Conservation (phyloP, 2,329 filamentous ascomycete species). For the Monosporascus sp. region DNA sequence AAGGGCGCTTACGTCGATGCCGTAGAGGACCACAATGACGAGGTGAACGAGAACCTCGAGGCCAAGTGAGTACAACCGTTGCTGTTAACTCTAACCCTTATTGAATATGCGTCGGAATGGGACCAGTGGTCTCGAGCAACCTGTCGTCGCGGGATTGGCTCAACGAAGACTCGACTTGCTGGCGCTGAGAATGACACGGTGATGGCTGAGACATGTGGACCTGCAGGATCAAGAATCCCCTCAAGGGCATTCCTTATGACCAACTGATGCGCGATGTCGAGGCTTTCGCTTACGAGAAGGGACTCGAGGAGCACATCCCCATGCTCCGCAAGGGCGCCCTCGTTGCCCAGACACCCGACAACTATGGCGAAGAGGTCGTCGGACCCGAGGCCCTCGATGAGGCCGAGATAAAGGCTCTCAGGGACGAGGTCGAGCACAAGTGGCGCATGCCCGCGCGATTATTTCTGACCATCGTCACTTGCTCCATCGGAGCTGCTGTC, state of each 20-base stretch:
- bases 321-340: conserved; percentile 65
- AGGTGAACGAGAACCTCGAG: conserved; percentile 34
- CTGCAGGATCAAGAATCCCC: conserved; percentile 39
- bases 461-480: conserved; percentile 62
- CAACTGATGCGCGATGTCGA: conserved; percentile 51
- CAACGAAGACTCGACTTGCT: not conserved
- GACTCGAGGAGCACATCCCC: conserved; percentile 50
- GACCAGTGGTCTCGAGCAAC: not conserved
- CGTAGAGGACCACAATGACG: conserved; percentile 24
- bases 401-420: conserved; percentile 53
- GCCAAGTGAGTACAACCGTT: conserved; percentile 32
- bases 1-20: conserved; percentile 20
- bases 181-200: not conserved
- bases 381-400: conserved; percentile 53
- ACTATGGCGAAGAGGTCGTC: conserved; percentile 52
- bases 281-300: conserved; percentile 55
- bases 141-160: not conserved
- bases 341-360: conserved; percentile 63
- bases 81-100: not conserved
- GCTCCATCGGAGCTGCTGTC: conserved; percentile 65
- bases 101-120: not conserved
- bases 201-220: not conserved
- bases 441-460: conserved; percentile 59
- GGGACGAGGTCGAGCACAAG: conserved; percentile 59
- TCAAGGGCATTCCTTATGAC: conserved; percentile 43